Percentiles rank a stretch among this genome's conserved stretches.
These are phyloP conservation scores for Teunomyces barrocoloradensis DNA, from an alignment of 805 yeast species.

Conservation along the genomic window DNA sequence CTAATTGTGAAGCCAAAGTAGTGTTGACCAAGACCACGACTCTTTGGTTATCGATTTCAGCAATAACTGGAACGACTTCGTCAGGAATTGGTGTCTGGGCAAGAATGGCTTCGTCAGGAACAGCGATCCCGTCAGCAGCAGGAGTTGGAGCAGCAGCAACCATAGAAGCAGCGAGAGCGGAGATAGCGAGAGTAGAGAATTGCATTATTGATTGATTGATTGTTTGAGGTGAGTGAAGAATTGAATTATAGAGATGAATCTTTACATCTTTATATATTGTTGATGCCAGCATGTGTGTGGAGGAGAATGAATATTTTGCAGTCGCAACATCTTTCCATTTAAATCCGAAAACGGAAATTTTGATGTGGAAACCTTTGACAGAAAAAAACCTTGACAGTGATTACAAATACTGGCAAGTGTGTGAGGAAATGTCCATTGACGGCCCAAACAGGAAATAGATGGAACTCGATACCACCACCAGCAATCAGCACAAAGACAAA, in stretches of 20 bases:
- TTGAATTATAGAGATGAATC: neutral
- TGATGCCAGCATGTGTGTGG: neutral
- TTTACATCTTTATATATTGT: neutral
- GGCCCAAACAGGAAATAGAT: neutral
- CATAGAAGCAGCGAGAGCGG: constrained; percentile 5
- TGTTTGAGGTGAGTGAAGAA: neutral
- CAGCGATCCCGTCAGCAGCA: neutral
- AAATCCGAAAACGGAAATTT: constrained; percentile 1
- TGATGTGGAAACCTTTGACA: neutral
- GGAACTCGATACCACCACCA: neutral
- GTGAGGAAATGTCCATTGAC: neutral
- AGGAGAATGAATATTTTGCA: neutral
- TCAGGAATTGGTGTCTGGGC: constrained; percentile 7
- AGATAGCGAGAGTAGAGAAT: constrained; percentile 8
- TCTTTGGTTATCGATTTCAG: constrained; percentile 10
- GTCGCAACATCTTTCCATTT: neutral
- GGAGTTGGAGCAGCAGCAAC: constrained; percentile 9
- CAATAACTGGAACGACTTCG: constrained; percentile 11
- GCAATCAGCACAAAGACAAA: neutral
- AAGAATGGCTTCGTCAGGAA: constrained; percentile 14
- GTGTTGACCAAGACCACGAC: constrained; percentile 9
- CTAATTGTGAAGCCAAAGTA: neutral
- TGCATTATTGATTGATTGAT: constrained; percentile 7
- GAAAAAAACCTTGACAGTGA: neutral
- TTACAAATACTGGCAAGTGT: neutral